Conservation (phyloP, 2,329 filamentous ascomycete genomes). For the Neodidymelliopsis sp. region DNA sequence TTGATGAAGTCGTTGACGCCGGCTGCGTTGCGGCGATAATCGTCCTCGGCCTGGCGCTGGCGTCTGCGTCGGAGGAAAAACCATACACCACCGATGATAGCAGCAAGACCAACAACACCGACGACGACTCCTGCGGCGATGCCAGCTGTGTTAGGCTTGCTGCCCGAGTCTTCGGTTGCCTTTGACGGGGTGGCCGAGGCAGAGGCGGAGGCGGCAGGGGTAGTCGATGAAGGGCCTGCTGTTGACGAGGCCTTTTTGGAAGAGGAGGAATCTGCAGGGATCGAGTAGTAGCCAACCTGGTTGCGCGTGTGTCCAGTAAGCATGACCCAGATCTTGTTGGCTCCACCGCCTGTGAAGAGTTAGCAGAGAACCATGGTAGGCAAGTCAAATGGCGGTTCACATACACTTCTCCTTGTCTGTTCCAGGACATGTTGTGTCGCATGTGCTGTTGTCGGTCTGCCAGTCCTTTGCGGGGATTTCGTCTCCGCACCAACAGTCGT, state of each 20-base stretch:
- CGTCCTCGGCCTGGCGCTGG: slow-evolving; percentile 80
- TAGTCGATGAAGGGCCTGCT: slow-evolving; percentile 23
- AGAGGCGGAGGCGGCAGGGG: slow-evolving; percentile 25
- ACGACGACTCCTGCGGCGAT: slow-evolving; percentile 90
- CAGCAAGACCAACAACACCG: slow-evolving; percentile 74
- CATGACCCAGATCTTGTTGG: slow-evolving; percentile 59
- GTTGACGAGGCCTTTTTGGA: slow-evolving; percentile 25
- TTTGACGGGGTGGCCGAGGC: slow-evolving; percentile 52
- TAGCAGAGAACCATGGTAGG: slow-evolving; percentile 19
- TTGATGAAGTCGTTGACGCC: slow-evolving; percentile 75
- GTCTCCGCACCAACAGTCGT: slow-evolving; percentile 77
- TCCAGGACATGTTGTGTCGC: slow-evolving; percentile 71
- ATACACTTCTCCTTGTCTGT: slow-evolving; percentile 69
- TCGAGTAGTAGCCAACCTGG: slow-evolving; percentile 45
- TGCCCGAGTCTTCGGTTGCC: slow-evolving; percentile 31
- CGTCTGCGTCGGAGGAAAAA: slow-evolving; percentile 79
- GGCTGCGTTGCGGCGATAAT: slow-evolving; percentile 81
- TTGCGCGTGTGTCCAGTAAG: slow-evolving; percentile 58
- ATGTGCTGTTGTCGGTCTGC: slow-evolving; percentile 65
- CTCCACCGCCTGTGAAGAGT: slow-evolving; percentile 64
- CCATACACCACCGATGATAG: slow-evolving; percentile 71
- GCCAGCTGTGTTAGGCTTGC: slow-evolving; percentile 73
- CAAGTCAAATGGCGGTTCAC: slow-evolving; percentile 40
- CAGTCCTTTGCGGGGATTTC: slow-evolving; percentile 66
- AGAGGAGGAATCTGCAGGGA: slow-evolving; percentile 31